Evolutionary conservation across 305 asterid genomes (phyloP).

Genomic region (Ilex paraguariensis): DNA sequence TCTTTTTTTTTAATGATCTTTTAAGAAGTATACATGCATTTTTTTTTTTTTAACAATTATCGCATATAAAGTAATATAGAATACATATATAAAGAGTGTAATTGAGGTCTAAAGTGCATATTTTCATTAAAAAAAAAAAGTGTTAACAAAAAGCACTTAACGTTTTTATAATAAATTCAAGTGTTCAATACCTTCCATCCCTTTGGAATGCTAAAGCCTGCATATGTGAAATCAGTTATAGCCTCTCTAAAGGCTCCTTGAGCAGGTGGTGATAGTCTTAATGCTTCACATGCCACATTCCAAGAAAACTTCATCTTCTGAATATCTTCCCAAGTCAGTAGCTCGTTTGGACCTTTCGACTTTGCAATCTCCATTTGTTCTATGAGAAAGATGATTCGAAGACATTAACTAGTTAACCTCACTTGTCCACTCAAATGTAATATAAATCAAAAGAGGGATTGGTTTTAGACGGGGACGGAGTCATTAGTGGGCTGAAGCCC

Average conservation of each 20-base stretch:
- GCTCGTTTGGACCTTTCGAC: not conserved
- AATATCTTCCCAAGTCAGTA: not conserved
- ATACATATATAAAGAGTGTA: no score
- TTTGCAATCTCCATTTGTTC: not conserved
- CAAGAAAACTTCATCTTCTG: no score
- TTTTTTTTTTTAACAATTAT: no score
- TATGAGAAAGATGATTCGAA: not conserved
- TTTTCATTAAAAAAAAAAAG: no score
- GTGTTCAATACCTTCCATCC: not conserved
- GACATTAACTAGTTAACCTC: no score
- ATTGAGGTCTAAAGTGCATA: no score
- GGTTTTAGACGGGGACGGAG: no score
- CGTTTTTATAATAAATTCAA: not conserved
- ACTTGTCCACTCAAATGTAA: no score
- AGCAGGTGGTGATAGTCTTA: not conserved
- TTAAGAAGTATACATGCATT: no score
- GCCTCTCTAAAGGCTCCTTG: not conserved
- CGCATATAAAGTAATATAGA: no score
- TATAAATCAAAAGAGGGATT: not conserved
- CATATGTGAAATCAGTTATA: not conserved
- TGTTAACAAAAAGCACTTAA: not conserved
- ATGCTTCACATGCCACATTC: not conserved
- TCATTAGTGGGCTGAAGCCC: no score
- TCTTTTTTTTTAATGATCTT: no score
- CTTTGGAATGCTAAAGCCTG: not conserved